These are phyloP conservation scores for Blastocystis sp. DNA, from an alignment of 352 stramenopile genomes.

Conservation along the genomic window DNA sequence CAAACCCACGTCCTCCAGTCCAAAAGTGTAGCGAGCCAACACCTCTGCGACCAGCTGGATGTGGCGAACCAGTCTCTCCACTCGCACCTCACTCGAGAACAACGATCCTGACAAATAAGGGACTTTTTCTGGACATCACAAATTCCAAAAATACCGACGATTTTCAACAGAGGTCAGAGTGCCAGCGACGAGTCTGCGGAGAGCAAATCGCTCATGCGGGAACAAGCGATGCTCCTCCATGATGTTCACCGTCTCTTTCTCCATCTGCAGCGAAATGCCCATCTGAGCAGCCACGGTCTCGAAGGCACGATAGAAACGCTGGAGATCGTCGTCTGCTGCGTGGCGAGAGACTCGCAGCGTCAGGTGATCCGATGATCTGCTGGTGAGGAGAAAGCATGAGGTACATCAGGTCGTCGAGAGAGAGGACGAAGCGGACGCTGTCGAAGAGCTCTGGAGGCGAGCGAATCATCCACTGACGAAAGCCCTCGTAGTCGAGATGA, in stretches of 20 bases:
- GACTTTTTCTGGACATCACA: not conserved
- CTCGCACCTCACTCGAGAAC: not conserved
- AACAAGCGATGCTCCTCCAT: not conserved
- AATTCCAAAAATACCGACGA: not conserved
- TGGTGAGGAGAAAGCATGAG: not conserved
- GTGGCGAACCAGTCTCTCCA: not conserved
- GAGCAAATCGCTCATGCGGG: constrained; percentile 39
- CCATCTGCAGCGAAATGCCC: not conserved
- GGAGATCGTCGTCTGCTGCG: not conserved
- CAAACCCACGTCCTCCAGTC: not conserved
- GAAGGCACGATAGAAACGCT: constrained; percentile 8
- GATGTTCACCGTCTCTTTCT: constrained; percentile 12
- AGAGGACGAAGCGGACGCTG: constrained; percentile 19
- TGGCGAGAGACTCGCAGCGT: not conserved
- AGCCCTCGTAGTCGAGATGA: constrained; percentile 41
- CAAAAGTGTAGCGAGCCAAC: not conserved
- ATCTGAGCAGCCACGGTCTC: constrained; percentile 27
- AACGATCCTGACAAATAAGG: not conserved
- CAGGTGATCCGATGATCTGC: not conserved
- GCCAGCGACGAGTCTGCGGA: not conserved
- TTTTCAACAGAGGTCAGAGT: not conserved
- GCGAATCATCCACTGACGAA: constrained; percentile 58
- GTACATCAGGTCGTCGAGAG: constrained; percentile 18
- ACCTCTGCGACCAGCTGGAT: not conserved
- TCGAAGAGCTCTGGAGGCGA: not conserved